A percentile compares a stretch with the other conserved stretches of the same genome.
Conservation (phyloP, 495 filamentous ascomycete genomes). For the Aspergillus biplanus region DNA sequence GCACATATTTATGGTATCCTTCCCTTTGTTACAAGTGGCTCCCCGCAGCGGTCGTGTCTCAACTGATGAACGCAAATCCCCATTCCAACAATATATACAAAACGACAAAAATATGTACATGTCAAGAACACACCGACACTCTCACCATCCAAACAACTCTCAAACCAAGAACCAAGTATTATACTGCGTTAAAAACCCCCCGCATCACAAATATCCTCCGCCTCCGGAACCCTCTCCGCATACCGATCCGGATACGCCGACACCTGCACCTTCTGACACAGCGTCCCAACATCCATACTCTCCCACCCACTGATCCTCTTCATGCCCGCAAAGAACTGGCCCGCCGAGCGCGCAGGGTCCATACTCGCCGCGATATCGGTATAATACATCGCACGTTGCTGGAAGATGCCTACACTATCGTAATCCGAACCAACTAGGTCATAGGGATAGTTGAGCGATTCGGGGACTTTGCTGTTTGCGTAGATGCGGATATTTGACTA, state of each 20-base stretch:
- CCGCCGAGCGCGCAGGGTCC: constrained; percentile 1
- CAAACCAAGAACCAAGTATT: too few species aligned
- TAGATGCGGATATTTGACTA: constrained; percentile 5
- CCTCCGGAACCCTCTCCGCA: neutral
- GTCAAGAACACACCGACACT: too few species aligned
- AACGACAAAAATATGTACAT: too few species aligned
- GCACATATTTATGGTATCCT: too few species aligned
- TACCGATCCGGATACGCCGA: constrained; percentile 2
- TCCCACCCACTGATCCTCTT: constrained; percentile 7
- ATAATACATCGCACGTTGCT: constrained; percentile 8
- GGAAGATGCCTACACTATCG: constrained; percentile 11
- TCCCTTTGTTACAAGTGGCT: too few species aligned
- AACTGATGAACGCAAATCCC: too few species aligned
- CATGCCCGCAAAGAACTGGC: neutral
- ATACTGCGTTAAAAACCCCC: neutral
- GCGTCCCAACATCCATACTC: neutral
- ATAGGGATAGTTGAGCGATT: constrained; percentile 3
- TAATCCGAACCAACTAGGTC: neutral
- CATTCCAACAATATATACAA: too few species aligned
- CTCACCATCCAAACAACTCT: too few species aligned
- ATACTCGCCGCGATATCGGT: neutral
- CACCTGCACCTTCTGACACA: constrained; percentile 5
- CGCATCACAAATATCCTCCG: neutral
- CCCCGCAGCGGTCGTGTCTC: too few species aligned
- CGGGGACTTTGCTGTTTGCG: constrained; percentile 5